Evolutionary conservation across 768 basidiomycete species (phyloP), one percentile per base, ranked within the genome.

Genomic region (Tremella mesenterica): DNA sequence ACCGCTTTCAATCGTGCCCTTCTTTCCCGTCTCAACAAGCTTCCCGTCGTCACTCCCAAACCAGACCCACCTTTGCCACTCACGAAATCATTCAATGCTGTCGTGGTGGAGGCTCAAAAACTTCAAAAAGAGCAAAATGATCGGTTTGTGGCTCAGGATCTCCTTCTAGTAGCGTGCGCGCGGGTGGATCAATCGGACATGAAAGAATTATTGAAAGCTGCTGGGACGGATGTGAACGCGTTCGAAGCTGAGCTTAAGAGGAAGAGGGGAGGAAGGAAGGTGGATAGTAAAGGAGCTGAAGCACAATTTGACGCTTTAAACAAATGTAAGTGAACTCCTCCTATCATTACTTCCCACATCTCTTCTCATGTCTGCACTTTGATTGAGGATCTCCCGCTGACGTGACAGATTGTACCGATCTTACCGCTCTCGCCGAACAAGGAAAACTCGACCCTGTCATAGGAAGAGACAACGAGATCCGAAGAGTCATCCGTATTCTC

Each of bases 101-200:
- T 88, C 38, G 74, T 93, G 28, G 80, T 82, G 10, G 85, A 86
- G 56, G 88, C 89, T 0, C 83, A 85, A 56, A 79, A 76, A 12
- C 74, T 86, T 23, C 85, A 85, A 67, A 89, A 88, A 55, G 77
- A 84, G 38, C 70, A 76, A 65, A 84, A 85, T 67, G 90, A 92
- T 71, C 84, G 84, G 1, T 95, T 88, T 73, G 85, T 97, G 54
- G 90, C 91, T 0, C 86, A 92, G 72, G 90, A 96, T 57, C 91
- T 95, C 69, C 74, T 97, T 45, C 78, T 96, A 25, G 82, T 90
- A 23, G 89, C 88, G 0, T 81, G 96, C 46, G 65, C 89, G 60
- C 83, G 87, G 59, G 87, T 91, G 53, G 66, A 69, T 30, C 14
- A 43, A 7, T 48, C 58, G 9, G 71, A 69, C 18, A 80, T 97